A percentile compares a stretch with the other conserved stretches of the same genome.
Evolutionary conservation across 768 basidiomycete genomes (phyloP).

Genomic region (Termitomyces sp.): DNA sequence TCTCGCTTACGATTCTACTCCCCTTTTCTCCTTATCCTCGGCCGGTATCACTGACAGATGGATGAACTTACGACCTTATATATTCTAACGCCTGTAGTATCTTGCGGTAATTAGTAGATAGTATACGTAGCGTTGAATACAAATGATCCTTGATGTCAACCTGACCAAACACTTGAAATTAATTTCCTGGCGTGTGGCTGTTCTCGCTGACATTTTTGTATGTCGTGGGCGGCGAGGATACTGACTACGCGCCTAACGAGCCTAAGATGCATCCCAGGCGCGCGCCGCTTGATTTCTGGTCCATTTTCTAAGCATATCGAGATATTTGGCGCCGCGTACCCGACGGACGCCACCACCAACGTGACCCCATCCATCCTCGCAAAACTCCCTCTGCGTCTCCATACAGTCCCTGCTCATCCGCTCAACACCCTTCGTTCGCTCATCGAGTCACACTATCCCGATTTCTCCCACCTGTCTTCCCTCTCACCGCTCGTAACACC

Average conservation of each 20-base stretch:
- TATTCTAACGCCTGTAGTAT: slow-evolving; percentile 18
- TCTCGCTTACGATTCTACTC: slow-evolving; percentile 4
- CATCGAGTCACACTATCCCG: slow-evolving; percentile 80
- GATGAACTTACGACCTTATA: slow-evolving; percentile 24
- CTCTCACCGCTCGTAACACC: slow-evolving; percentile 89
- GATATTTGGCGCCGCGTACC: slow-evolving; percentile 64
- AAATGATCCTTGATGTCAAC: slow-evolving; percentile 15
- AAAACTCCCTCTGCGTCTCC: slow-evolving; percentile 73
- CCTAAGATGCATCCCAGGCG: neutral
- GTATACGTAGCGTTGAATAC: slow-evolving; percentile 26
- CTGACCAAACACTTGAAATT: slow-evolving; percentile 12
- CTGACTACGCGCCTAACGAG: slow-evolving; percentile 3
- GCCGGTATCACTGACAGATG: slow-evolving; percentile 18
- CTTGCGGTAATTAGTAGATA: slow-evolving; percentile 28
- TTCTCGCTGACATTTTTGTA: neutral
- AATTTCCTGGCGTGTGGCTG: slow-evolving; percentile 1
- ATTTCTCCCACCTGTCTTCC: slow-evolving; percentile 69
- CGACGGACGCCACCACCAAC: slow-evolving; percentile 79
- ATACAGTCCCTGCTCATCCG: slow-evolving; percentile 76
- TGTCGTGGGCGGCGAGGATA: slow-evolving; percentile 12
- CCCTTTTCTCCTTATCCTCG: slow-evolving; percentile 5
- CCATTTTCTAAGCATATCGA: slow-evolving; percentile 28
- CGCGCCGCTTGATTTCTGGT: slow-evolving; percentile 10
- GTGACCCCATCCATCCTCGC: slow-evolving; percentile 79
- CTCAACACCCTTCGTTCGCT: slow-evolving; percentile 78